These are phyloP conservation scores for Lenwebbia sp. DNA, from an alignment of 345 rosid genomes.

Conservation along the genomic window DNA sequence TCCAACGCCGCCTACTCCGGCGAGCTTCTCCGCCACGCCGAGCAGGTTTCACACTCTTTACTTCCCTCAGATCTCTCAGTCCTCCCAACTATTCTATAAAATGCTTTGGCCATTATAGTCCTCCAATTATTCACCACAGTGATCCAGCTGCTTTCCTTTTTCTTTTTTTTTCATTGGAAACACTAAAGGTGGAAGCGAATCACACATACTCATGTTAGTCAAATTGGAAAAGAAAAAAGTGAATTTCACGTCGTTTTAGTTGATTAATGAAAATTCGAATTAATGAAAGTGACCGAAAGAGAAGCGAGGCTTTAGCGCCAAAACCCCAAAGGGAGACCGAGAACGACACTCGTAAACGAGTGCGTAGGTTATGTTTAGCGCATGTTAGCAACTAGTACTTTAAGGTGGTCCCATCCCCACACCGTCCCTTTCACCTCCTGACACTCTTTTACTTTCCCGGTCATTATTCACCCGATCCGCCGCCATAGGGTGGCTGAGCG, in stretches of 20 bases:
- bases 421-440: not conserved
- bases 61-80: not conserved
- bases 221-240: too few species aligned
- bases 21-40: slow-evolving; percentile 72
- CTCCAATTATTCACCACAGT: not conserved
- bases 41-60: slow-evolving; percentile 34
- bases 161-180: too few species aligned
- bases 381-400: not conserved
- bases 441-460: not conserved
- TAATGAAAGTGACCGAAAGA: not conserved
- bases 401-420: not conserved
- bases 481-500: not conserved
- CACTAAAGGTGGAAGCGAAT: not conserved
- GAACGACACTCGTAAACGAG: not conserved
- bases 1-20: slow-evolving; percentile 60
- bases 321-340: not conserved
- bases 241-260: too few species aligned
- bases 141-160: not conserved
- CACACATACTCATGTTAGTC: too few species aligned
- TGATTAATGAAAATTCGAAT: not conserved
- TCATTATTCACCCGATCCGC: not conserved
- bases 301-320: not conserved
- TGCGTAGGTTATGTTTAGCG: not conserved
- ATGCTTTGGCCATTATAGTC: not conserved
- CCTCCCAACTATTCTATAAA: not conserved